Base-by-base conservation (phyloP, 192 early-diverging fungal genomes). In the Coemansia sp. region DNA sequence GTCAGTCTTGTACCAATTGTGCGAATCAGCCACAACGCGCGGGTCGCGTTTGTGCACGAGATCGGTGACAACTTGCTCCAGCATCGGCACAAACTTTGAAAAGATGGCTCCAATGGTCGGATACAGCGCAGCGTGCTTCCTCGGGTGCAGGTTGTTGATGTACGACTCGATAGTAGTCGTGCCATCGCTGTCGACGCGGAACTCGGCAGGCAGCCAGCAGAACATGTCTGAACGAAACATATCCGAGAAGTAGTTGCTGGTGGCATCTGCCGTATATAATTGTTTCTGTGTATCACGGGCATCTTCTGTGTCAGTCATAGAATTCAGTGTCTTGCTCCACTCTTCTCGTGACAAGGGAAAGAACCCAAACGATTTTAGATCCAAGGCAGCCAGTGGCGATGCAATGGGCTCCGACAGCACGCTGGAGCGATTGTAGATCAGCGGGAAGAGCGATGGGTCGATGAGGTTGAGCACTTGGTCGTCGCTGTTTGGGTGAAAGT, bases 91-190 rank as follows among this genome's bases (percentile, higher is more conserved):
- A 45, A 91, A 84, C 35, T 51, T 53, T 31, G 74, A 71, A 43
- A 94, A 83, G 20, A 87, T 71, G 20, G 39, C 37, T 5, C 68
- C 76, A 38, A 94, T 72, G 14, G 76, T 72, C 6, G 66, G 67
- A 53, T 92, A 90, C 63, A 88, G 54, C 8, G 65, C 70, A 6
- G 68, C 67, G 65, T 84, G 69, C 36, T 84, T 72, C 12, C 64
- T 27, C 11, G 87, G 90, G 41, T 92, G 85, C 29, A 92, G 47
- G 54, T 92, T 93, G 84, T 93, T 92, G 82, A 94, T 93, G 67
- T 92, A 93, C 0, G 88, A 90, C 25, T 60, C 39, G 20, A 88
- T 68, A 1, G 49, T 45, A 15, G 80, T 70, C 2, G 67, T 22
- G 31, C 90, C 88, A 29, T 85, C 75, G 0, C 78, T 46, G 19